A percentile compares a stretch with the other conserved stretches of the same genome.
Evolutionary conservation across 169 alveolate species (phyloP).

Genomic region (Plasmodium ovale): DNA sequence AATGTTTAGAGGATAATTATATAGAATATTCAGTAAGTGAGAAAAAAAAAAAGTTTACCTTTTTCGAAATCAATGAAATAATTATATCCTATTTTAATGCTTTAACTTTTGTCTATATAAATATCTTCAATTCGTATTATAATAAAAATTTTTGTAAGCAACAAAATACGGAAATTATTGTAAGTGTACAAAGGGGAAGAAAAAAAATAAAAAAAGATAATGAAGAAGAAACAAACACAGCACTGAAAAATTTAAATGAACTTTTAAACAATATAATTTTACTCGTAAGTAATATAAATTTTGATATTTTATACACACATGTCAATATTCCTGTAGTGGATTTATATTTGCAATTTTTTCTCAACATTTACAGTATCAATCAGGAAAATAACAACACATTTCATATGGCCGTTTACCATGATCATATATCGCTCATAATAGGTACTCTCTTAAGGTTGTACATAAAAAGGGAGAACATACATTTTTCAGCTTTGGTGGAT

Average conservation of each 20-base stretch:
- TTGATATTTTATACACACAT: conserved; percentile 34
- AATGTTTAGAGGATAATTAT: conserved; percentile 52
- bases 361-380: conserved; percentile 40
- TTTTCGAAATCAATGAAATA: conserved; percentile 59
- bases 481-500: not conserved
- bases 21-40: conserved; percentile 55
- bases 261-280: conserved; percentile 69
- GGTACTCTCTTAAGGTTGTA: conserved; percentile 31
- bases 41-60: conserved; percentile 34
- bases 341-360: conserved; percentile 60
- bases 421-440: conserved; percentile 31
- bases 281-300: conserved; percentile 41
- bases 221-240: conserved; percentile 51
- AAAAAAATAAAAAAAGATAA: conserved; percentile 59
- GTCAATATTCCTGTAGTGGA: conserved; percentile 31
- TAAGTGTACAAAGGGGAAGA: conserved; percentile 67
- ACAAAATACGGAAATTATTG: conserved; percentile 23
- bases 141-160: conserved; percentile 44
- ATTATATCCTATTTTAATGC: conserved; percentile 64
- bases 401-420: conserved; percentile 39
- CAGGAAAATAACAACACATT: conserved; percentile 56
- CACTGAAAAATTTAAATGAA: conserved; percentile 48
- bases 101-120: conserved; percentile 56
- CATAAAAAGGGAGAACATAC: conserved; percentile 12
- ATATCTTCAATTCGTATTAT: conserved; percentile 60